A percentile compares a stretch with the other conserved stretches of the same genome.
phyloP scores from a whole-genome alignment of 2,329 filamentous ascomycete genomes.

The Monilinia vaccinii-corymbosi region DNA sequence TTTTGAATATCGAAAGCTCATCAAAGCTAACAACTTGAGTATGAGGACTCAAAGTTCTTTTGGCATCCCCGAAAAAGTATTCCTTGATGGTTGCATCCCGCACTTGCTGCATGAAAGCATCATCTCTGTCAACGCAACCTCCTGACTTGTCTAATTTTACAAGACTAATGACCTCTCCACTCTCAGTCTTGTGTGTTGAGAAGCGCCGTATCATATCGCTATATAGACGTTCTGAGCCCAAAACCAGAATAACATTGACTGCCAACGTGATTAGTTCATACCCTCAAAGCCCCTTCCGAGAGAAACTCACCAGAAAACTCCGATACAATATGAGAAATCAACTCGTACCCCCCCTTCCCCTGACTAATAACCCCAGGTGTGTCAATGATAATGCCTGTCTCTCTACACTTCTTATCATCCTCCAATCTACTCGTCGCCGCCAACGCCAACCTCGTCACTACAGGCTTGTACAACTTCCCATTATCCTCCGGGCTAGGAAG shows the following conservation, averaged over 20 bases:
- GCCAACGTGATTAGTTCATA: neutral
- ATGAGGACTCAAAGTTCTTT: constrained; percentile 72
- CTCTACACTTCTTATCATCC: constrained; percentile 62
- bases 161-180: constrained; percentile 63
- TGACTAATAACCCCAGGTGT: constrained; percentile 62
- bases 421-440: constrained; percentile 68
- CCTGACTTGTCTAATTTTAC: constrained; percentile 77
- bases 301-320: constrained; percentile 47
- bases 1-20: constrained; percentile 63
- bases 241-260: constrained; percentile 72
- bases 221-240: constrained; percentile 71
- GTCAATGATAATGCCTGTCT: constrained; percentile 78
- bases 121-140: constrained; percentile 71
- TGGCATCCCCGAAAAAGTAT: constrained; percentile 86
- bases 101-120: constrained; percentile 61
- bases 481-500: constrained; percentile 64
- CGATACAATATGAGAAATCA: constrained; percentile 70
- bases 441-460: constrained; percentile 69
- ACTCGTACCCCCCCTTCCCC: constrained; percentile 60
- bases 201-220: constrained; percentile 67
- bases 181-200: constrained; percentile 41
- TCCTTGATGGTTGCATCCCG: constrained; percentile 73
- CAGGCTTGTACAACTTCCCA: constrained; percentile 58
- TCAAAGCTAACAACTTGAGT: constrained; percentile 77
- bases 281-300: neutral